Conservation (phyloP, 2,329 filamentous ascomycete species). For the Xylaria sp. region DNA sequence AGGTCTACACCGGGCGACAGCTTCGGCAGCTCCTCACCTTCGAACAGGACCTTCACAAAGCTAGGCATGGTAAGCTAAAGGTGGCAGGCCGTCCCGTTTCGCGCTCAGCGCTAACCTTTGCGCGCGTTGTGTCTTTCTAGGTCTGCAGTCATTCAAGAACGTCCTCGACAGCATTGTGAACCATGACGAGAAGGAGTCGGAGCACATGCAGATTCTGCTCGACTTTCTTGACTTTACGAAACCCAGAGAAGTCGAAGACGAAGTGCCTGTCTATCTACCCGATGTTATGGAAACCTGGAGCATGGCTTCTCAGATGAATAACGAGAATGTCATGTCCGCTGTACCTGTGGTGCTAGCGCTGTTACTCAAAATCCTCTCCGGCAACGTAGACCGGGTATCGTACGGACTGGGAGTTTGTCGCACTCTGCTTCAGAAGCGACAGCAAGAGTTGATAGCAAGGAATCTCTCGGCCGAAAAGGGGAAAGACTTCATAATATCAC, state of each 20-base stretch:
- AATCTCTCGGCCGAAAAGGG: slow-evolving; percentile 82
- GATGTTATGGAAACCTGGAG: slow-evolving; percentile 92
- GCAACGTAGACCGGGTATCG: slow-evolving; percentile 76
- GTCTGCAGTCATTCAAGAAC: slow-evolving; percentile 78
- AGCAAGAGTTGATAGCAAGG: slow-evolving; percentile 82
- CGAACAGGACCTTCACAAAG: slow-evolving; percentile 73
- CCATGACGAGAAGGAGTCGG: slow-evolving; percentile 59
- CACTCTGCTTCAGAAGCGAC: slow-evolving; percentile 81
- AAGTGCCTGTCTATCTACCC: slow-evolving; percentile 72
- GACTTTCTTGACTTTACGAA: slow-evolving; percentile 73
- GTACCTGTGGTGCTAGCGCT: slow-evolving; percentile 84
- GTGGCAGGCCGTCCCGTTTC: not conserved
- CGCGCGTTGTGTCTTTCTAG: slow-evolving; percentile 25
- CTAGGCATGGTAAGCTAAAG: slow-evolving; percentile 69
- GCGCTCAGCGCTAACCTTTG: slow-evolving; percentile 15
- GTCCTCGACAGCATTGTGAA: slow-evolving; percentile 73
- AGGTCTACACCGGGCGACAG: slow-evolving; percentile 72
- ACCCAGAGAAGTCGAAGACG: slow-evolving; percentile 63
- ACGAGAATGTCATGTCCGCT: slow-evolving; percentile 83
- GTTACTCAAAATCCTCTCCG: slow-evolving; percentile 81
- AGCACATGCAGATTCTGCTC: slow-evolving; percentile 69
- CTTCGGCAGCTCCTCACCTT: slow-evolving; percentile 76
- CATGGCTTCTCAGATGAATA: slow-evolving; percentile 81
- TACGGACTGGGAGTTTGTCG: slow-evolving; percentile 83
- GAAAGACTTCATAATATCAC: slow-evolving; percentile 90